Evolutionary conservation across 2,329 filamentous ascomycete species (phyloP), one percentile per base, ranked within the genome.

Genomic region (Claviceps pazoutovae): DNA sequence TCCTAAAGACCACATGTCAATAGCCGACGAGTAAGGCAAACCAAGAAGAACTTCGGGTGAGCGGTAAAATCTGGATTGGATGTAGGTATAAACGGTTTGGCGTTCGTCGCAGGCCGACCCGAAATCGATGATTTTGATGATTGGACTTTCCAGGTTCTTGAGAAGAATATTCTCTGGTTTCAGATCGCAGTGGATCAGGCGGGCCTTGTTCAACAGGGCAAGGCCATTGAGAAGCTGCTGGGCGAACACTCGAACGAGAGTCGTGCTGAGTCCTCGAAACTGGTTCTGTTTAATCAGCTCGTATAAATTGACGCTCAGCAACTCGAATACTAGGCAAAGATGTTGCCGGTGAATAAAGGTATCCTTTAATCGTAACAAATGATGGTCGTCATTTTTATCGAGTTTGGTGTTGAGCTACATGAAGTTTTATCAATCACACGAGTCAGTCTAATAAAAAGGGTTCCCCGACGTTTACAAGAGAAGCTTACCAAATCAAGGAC

Each of bases 121-220:
- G 64, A 98, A 98, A 75, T 98, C 93, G 66, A 98, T 98, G 62
- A 98, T 96, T 69, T 98, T 98, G 77, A 98, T 98, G 59, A 98
- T 97, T 3, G 93, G 93, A 62, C 91, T 97, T 67, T 98, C 93
- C 43, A 98, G 81, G 65, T 98, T 98, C 69, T 98, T 98, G 51
- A 98, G 74, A 44, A 98, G 71, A 53, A 98, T 98, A 61, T 98
- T 98, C 68, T 98, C 93, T 0, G 93, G 93, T 66, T 98, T 98
- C 66, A 98, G 68, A 74, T 98, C 93, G 68, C 93, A 98, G 68
- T 98, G 93, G 60, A 98, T 98, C 60, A 98, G 71, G 56, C 93
- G 87, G 36, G 93, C 93, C 71, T 97, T 98, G 71, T 95, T 96
- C 57, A 98, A 73, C 55, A 98, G 74, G 50, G 89, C 88, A 52